Evolutionary conservation across 1,139 yeast species (phyloP).

Genomic region (Geotrichum histeridarum): DNA sequence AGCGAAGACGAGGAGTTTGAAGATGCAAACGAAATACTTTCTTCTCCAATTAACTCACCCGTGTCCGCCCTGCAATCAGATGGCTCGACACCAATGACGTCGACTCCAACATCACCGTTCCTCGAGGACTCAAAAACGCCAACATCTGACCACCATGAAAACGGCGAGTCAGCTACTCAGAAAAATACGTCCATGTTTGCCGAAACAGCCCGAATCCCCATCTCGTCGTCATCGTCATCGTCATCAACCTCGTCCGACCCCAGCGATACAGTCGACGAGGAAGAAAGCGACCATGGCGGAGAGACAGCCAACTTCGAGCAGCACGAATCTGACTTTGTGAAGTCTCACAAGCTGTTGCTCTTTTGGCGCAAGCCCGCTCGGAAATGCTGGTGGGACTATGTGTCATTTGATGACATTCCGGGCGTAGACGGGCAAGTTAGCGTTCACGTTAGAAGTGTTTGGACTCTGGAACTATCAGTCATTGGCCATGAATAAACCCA

Average conservation of each 20-base stretch:
- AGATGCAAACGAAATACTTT: neutral
- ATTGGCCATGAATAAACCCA: slow-evolving; percentile 23
- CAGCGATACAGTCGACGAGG: neutral
- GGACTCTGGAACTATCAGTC: slow-evolving; percentile 68
- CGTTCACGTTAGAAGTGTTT: slow-evolving; percentile 71
- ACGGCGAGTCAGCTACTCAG: neutral
- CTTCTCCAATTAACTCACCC: neutral
- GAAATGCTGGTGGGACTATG: slow-evolving; percentile 92
- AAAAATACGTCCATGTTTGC: neutral
- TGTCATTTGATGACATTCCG: slow-evolving; percentile 42
- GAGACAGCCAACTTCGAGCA: neutral
- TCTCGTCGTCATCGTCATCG: neutral
- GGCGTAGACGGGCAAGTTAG: slow-evolving; percentile 40
- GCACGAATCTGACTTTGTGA: slow-evolving; percentile 34
- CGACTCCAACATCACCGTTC: neutral
- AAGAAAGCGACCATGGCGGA: slow-evolving; percentile 1
- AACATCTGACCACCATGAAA: neutral
- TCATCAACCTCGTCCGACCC: neutral
- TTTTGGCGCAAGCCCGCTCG: slow-evolving; percentile 99
- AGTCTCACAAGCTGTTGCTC: slow-evolving; percentile 68
- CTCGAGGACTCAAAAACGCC: neutral
- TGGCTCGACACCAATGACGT: neutral
- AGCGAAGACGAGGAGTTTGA: neutral
- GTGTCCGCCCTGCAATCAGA: neutral
- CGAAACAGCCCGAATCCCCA: neutral